Evolutionary conservation across 345 rosid species (phyloP).

Genomic region (Noccaea bulbosa): DNA sequence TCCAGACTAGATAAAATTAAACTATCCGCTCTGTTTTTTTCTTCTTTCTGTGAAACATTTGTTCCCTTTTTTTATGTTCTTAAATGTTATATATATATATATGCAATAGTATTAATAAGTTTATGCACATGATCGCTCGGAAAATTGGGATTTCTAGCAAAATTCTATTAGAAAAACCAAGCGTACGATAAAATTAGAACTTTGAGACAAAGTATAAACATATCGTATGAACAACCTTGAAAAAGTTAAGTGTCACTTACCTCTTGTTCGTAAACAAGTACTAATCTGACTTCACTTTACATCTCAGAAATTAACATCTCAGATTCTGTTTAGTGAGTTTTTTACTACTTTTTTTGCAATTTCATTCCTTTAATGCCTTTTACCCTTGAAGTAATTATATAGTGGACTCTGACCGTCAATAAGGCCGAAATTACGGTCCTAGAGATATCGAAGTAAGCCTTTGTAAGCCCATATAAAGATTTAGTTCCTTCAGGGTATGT

Average conservation of each 20-base stretch:
- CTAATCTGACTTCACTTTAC: not conserved
- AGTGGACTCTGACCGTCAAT: constrained; percentile 9
- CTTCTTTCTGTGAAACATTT: not conserved
- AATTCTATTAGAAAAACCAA: not conserved
- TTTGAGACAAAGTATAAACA: too few species aligned
- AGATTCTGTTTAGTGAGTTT: too few species aligned
- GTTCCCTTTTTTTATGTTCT: not conserved
- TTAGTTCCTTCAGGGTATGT: not conserved
- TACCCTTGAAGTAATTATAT: not conserved
- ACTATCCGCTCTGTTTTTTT: not conserved
- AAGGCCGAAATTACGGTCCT: constrained; percentile 22
- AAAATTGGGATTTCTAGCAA: not conserved
- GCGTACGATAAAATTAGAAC: not conserved
- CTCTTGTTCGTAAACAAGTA: too few species aligned
- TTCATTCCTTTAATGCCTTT: not conserved
- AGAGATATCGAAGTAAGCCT: not conserved
- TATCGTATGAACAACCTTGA: too few species aligned
- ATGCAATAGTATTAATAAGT: not conserved
- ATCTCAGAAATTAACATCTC: not conserved
- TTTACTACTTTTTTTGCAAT: too few species aligned
- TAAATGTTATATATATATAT: not conserved
- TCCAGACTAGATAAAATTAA: constrained; percentile 54
- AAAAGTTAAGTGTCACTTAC: too few species aligned
- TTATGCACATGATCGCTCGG: not conserved
- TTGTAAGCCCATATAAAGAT: constrained; percentile 32